phyloP scores from a whole-genome alignment of 352 stramenopile genomes.

The Pythium plurisporium region DNA sequence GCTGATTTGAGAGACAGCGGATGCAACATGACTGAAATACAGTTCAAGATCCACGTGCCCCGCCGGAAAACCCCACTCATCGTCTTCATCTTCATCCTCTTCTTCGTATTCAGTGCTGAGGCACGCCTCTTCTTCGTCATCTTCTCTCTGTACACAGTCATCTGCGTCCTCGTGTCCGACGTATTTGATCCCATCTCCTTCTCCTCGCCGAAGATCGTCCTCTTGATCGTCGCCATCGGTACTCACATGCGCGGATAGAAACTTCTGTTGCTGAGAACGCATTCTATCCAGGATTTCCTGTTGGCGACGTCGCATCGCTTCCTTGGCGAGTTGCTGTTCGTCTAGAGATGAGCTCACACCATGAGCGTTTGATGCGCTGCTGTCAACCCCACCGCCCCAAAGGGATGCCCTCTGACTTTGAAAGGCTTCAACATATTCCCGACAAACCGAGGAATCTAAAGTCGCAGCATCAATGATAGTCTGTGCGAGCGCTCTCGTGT shows the following conservation, averaged over 20 bases:
- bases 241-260: conserved; percentile 41
- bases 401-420: neutral
- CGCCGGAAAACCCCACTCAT: conserved; percentile 80
- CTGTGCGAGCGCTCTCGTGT: conserved; percentile 9
- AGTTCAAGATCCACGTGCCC: conserved; percentile 59
- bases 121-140: conserved; percentile 29
- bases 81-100: conserved; percentile 60
- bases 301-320: conserved; percentile 57
- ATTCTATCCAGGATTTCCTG: conserved; percentile 70
- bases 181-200: conserved; percentile 12
- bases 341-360: neutral
- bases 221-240: conserved; percentile 24
- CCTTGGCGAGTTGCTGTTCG: conserved; percentile 36
- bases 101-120: conserved; percentile 42
- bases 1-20: conserved; percentile 45
- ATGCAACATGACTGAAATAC: conserved; percentile 65
- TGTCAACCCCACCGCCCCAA: neutral
- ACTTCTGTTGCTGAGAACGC: conserved; percentile 69
- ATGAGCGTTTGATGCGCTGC: neutral
- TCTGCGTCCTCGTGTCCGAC: conserved; percentile 37
- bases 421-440: neutral
- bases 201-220: neutral
- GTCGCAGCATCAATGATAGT: neutral
- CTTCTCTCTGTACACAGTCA: conserved; percentile 17
- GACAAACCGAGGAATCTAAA: conserved; percentile 10